These are phyloP conservation scores for Lolium rigidum DNA, from an alignment of 176 grass and related monocot species.

Conservation along the genomic window DNA sequence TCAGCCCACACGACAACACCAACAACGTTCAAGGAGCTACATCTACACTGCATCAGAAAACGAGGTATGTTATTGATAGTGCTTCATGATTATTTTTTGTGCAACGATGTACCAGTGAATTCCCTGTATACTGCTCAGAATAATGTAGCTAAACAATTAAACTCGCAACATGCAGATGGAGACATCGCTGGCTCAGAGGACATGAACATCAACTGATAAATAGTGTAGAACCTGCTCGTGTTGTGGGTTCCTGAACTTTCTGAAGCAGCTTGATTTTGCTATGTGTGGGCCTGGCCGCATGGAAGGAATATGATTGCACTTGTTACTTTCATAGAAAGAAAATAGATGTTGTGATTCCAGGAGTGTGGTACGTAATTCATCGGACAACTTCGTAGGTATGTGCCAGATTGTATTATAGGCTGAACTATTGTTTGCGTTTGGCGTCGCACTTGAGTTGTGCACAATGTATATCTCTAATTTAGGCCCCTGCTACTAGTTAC, in stretches of 20 bases:
- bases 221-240: slow-evolving; percentile 9
- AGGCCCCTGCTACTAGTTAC: too few species aligned
- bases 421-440: slow-evolving; percentile 17
- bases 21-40: slow-evolving; percentile 71
- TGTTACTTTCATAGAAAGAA: too few species aligned
- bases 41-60: slow-evolving; percentile 71
- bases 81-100: not conserved
- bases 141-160: not conserved
- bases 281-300: too few species aligned
- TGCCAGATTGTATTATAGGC: too few species aligned
- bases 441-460: not conserved
- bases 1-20: slow-evolving; percentile 82
- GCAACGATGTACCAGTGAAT: not conserved
- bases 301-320: too few species aligned
- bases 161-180: slow-evolving; percentile 55
- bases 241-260: not conserved
- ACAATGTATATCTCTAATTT: not conserved
- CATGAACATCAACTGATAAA: slow-evolving; percentile 66
- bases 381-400: too few species aligned
- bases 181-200: slow-evolving; percentile 61
- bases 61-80: slow-evolving; percentile 49
- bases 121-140: not conserved
- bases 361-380: too few species aligned
- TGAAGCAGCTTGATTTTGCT: slow-evolving; percentile 21
- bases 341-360: too few species aligned